These are phyloP conservation scores for Termitomyces sp. DNA, from an alignment of 768 basidiomycete genomes.

Conservation along the genomic window DNA sequence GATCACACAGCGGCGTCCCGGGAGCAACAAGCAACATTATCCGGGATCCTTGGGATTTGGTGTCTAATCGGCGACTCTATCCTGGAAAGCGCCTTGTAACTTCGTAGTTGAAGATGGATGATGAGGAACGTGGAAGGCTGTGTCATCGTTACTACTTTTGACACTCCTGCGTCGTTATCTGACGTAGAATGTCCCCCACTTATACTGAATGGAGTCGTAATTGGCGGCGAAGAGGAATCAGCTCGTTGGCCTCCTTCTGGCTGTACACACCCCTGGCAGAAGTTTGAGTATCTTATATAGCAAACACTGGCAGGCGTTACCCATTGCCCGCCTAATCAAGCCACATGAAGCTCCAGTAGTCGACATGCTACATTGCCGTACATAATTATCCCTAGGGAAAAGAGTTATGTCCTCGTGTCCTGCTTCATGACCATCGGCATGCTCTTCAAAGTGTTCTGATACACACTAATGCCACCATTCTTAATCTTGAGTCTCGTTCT, in stretches of 20 bases:
- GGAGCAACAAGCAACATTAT: not conserved
- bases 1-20: not conserved
- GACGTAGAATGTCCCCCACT: not conserved
- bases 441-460: not conserved
- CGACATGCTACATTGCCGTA: not conserved
- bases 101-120: not conserved
- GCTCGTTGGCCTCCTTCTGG: not conserved
- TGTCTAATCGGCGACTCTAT: not conserved
- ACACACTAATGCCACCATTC: not conserved
- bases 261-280: not conserved
- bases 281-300: not conserved
- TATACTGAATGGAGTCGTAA: not conserved
- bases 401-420: not conserved
- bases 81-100: not conserved
- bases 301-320: not conserved
- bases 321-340: not conserved
- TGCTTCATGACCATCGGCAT: not conserved
- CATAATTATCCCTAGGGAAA: not conserved
- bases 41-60: not conserved
- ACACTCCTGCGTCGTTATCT: not conserved
- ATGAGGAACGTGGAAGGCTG: not conserved
- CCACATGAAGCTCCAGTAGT: not conserved
- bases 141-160: not conserved
- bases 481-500: not conserved
- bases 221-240: too few relatives aligned